Evolutionary conservation across 2,329 filamentous ascomycete genomes (phyloP).

Genomic region (Penicillium sp.): DNA sequence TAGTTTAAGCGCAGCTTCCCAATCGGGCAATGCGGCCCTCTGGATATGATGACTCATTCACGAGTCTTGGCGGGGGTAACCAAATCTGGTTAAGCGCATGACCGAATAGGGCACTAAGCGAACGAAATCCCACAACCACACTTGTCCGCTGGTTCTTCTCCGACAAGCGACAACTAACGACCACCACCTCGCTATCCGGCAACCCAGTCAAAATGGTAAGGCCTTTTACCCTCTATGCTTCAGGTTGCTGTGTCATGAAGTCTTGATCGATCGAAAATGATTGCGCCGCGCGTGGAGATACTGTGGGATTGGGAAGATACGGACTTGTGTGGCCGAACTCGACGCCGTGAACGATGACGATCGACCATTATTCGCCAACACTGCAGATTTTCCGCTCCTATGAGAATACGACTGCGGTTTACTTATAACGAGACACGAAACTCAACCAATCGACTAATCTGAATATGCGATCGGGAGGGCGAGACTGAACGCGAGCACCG

Average conservation of each 20-base stretch:
- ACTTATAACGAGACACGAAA: background rate
- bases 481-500: background rate
- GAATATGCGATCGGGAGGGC: background rate
- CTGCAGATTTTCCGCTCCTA: background rate
- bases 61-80: slow-evolving; percentile 23
- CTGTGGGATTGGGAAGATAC: slow-evolving; percentile 19
- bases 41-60: slow-evolving; percentile 27
- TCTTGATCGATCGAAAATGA: slow-evolving; percentile 31
- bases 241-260: slow-evolving; percentile 28
- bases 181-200: slow-evolving; percentile 49
- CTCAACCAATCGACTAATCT: background rate
- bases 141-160: slow-evolving; percentile 40
- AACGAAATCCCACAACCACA: slow-evolving; percentile 51
- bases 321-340: slow-evolving; percentile 27
- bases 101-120: slow-evolving; percentile 49
- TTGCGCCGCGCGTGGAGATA: slow-evolving; percentile 16
- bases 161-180: slow-evolving; percentile 48
- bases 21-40: slow-evolving; percentile 9
- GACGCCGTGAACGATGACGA: slow-evolving; percentile 20
- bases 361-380: slow-evolving; percentile 13
- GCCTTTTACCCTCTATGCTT: slow-evolving; percentile 17
- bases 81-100: slow-evolving; percentile 35
- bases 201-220: slow-evolving; percentile 56
- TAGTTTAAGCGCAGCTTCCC: background rate
- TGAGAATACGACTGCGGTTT: background rate